Evolutionary conservation across 371 early-diverging fungal genomes (phyloP), one percentile per base, ranked within the genome.

Genomic region (Mortierella sp.): DNA sequence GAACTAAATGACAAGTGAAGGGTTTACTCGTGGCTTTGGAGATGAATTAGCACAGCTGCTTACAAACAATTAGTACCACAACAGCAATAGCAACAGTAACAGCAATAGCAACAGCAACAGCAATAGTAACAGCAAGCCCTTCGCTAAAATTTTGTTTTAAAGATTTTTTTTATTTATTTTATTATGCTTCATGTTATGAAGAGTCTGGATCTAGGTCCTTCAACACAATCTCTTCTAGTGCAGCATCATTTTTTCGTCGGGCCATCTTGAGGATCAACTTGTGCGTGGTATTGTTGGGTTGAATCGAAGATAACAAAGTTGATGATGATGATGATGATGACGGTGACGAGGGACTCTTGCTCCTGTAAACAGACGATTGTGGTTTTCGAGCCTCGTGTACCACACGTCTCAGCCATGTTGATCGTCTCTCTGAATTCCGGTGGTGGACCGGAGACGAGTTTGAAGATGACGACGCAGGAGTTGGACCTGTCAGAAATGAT

Each of bases 231-330:
- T 61, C 30, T 39, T 78, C 70, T 24, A 73, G 52, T 1, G 68
- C 73, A 24, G 35, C 26, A 49, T 78, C 78, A 9, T 24, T 32
- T 26, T 63, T 63, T 2, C 65, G 70, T 32, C 47, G 22, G 3
- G 78, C 73, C 37, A 72, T 22, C 10, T 62, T 40, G 0, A 78
- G 62, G 66, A 72, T 78, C 43, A 78, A 26, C 2, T 37, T 24
- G 22, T 58, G 69, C 0, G 73, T 73, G n/a, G 70, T 32, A 6
- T 58, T 47, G 51, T 69, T 52, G 6, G 78, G 78, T 20, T 20
- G 60, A 12, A 71, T 70, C 35, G 64, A 58, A 0, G 26, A 24
- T 43, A 61, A 30, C 24, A 11, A 5, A 30, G 30, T 14, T 37
- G 60, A 60, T 4, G 60, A 59, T 59, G 35, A 35, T 35, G 35